Evolutionary conservation across 2,329 filamentous ascomycete species (phyloP).

Genomic region (Fusarium marasasianum): DNA sequence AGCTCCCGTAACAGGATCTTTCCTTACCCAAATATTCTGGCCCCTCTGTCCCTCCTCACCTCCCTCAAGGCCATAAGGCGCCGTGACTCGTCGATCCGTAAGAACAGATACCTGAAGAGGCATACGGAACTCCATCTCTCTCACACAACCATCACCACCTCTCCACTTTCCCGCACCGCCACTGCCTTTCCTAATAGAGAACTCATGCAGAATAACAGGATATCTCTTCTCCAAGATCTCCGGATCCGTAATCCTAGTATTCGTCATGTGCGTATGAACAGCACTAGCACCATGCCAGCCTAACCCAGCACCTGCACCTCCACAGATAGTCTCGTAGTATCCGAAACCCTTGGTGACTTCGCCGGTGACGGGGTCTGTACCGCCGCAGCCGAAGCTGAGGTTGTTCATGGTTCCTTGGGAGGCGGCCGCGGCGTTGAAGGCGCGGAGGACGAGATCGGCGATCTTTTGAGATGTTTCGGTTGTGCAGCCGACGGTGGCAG

Average conservation of each 20-base stretch:
- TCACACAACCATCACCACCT: conserved; percentile 80
- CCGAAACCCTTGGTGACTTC: conserved; percentile 45
- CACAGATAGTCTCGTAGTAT: conserved; percentile 50
- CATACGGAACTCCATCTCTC: conserved; percentile 84
- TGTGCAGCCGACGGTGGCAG: conserved; percentile 47
- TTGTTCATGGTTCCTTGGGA: conserved; percentile 85
- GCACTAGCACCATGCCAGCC: conserved; percentile 45
- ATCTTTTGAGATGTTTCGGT: conserved; percentile 49
- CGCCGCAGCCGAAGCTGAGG: conserved; percentile 78
- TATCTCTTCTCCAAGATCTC: conserved; percentile 50
- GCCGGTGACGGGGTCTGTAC: conserved; percentile 40
- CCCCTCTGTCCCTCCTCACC: conserved; percentile 75
- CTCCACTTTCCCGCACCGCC: conserved; percentile 72
- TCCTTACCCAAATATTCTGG: conserved; percentile 72
- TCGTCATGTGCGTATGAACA: conserved; percentile 51
- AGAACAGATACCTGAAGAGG: conserved; percentile 82
- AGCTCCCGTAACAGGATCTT: conserved; percentile 43
- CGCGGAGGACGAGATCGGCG: conserved; percentile 76
- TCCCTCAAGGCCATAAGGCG: conserved; percentile 78
- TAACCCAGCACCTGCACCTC: conserved; percentile 45
- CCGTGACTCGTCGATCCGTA: conserved; percentile 78
- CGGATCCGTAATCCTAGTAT: conserved; percentile 50
- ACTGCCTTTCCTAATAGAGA: conserved; percentile 42
- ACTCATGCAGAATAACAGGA: conserved; percentile 46
- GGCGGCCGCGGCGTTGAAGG: conserved; percentile 78